Evolutionary conservation across 73 alveolate genomes (phyloP).

Genomic region (Uronychia setigera): DNA sequence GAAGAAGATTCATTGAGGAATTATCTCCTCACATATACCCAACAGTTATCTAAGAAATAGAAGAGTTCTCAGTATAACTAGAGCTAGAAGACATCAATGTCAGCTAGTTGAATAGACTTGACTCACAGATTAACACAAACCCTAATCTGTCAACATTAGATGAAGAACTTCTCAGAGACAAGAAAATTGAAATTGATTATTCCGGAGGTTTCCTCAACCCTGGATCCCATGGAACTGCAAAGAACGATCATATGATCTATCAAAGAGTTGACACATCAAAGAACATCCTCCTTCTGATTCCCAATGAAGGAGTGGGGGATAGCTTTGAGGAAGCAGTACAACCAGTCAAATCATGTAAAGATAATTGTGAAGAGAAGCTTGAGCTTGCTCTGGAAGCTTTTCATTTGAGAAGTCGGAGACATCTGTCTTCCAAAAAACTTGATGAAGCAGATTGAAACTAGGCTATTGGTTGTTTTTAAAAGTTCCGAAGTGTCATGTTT

Average conservation of each 20-base stretch:
- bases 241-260: background rate
- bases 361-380: background rate
- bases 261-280: background rate
- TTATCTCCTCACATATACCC: background rate
- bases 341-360: too few relatives aligned
- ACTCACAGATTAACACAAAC: background rate
- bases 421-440: background rate
- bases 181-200: background rate
- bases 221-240: background rate
- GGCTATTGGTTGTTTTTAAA: background rate
- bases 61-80: background rate
- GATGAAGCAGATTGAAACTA: background rate
- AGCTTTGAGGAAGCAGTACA: too few relatives aligned
- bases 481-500: slow-evolving; percentile 2
- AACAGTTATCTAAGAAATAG: background rate
- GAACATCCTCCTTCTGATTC: background rate
- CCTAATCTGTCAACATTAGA: background rate
- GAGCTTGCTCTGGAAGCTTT: background rate
- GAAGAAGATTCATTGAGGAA: background rate
- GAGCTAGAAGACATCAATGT: background rate
- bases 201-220: background rate
- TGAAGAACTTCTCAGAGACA: background rate
- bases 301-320: background rate
- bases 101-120: background rate
- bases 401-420: background rate